Evolutionary conservation across 2,329 filamentous ascomycete genomes (phyloP), one percentile per base, ranked within the genome.

Genomic region (Aspergillus puulaauensis): DNA sequence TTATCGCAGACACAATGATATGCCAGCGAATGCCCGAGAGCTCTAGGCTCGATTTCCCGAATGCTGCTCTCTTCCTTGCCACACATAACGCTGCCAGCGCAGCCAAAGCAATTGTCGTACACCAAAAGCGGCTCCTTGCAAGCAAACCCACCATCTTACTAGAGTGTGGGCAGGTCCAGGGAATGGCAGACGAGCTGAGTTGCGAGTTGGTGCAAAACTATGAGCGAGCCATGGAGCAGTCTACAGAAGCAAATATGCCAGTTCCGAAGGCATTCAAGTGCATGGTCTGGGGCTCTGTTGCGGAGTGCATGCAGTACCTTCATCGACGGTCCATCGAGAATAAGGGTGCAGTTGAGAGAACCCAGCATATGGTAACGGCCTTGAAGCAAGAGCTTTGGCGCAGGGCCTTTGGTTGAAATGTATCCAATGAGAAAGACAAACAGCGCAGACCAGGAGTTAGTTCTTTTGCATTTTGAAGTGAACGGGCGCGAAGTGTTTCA

Each of bases 141-240:
- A 56, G 68, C 12, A 77, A 79, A 43, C 66, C 69, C 57, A 68
- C 70, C 35, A 67, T 73, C 55, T 72, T 77, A 3, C 69, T 82
- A 1, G 72, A 77, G 15, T 90, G 89, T 71, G 88, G 88, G 2
- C 91, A 96, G 76, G 81, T 96, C 6, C 88, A 91, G 76, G 91
- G 92, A 24, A 96, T 96, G 92, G 91, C 91, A 2, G 91, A 96
- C 65, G 91, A 96, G 71, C 85, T 96, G 52, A 90, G 87, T 17
- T 80, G 82, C 61, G 74, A 76, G 11, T 67, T 84, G 2, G 69
- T 84, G 39, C 64, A 60, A 17, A 64, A 59, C 17, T 31, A 31
- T 11, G 46, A 17, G n/a, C 27, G 27, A 31, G 27, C 27, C 9
- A 47, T 31, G 9, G 27, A 31, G 27, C 27, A 31, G 27, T 31